Conservation (phyloP, 306 rosid genomes). For the Quercus berberidifolia region DNA sequence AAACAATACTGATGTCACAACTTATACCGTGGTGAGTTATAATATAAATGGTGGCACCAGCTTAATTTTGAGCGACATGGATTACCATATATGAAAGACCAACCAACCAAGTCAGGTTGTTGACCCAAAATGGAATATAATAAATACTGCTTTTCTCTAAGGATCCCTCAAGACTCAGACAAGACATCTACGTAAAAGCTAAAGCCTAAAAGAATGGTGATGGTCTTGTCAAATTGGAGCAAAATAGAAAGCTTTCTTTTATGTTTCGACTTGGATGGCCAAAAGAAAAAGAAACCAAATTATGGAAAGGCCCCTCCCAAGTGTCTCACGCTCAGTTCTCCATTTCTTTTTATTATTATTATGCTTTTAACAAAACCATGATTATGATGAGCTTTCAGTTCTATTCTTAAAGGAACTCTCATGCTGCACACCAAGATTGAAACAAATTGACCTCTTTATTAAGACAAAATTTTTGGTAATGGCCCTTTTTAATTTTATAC, state of each 20-base stretch:
- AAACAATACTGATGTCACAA: too few relatives aligned
- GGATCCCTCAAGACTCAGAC: background rate
- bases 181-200: conserved; percentile 3
- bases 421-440: background rate
- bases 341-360: background rate
- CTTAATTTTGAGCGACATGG: background rate
- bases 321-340: background rate
- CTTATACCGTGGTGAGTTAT: too few relatives aligned
- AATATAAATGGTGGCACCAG: fast-evolving
- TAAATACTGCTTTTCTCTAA: background rate
- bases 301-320: background rate
- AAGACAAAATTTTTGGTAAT: too few relatives aligned
- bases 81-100: background rate
- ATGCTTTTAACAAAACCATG: background rate
- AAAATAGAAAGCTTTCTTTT: background rate
- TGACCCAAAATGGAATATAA: conserved; percentile 1
- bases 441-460: background rate
- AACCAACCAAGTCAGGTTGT: conserved; percentile 15
- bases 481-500: too few relatives aligned
- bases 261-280: background rate
- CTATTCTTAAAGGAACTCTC: too few relatives aligned
- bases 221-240: conserved; percentile 2
- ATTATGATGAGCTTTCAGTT: background rate
- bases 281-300: background rate
- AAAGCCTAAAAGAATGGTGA: background rate